A percentile compares a stretch with the other conserved stretches of the same genome.
These are phyloP conservation scores for Astragalus glycyphyllos DNA, from an alignment of 306 rosid species.

Conservation along the genomic window DNA sequence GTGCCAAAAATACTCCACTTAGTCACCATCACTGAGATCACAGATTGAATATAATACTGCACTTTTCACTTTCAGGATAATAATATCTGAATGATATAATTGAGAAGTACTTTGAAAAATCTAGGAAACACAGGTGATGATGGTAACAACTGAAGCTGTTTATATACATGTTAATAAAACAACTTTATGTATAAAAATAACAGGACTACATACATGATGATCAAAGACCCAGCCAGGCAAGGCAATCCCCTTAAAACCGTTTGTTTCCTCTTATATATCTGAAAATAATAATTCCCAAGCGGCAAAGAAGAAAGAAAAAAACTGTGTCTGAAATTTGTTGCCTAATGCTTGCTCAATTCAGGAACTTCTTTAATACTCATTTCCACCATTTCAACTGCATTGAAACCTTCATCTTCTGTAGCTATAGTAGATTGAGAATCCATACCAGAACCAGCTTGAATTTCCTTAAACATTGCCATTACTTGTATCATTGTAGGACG, in stretches of 20 bases:
- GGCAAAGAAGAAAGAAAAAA: slow-evolving; percentile 58
- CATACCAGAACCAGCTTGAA: slow-evolving; percentile 89
- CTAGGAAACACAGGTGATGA: slow-evolving; percentile 49
- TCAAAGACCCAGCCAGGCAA: slow-evolving; percentile 45
- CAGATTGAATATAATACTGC: slow-evolving; percentile 33
- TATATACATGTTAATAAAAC: slow-evolving; percentile 75
- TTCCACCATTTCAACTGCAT: slow-evolving; percentile 69
- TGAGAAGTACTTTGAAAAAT: slow-evolving; percentile 46
- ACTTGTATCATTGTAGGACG: slow-evolving; percentile 96
- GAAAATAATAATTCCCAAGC: slow-evolving; percentile 37
- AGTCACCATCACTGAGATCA: slow-evolving; percentile 58
- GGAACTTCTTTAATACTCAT: slow-evolving; percentile 93
- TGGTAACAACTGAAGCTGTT: slow-evolving; percentile 65
- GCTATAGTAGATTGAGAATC: slow-evolving; percentile 85
- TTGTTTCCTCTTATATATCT: slow-evolving; percentile 29
- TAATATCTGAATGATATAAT: slow-evolving; percentile 43
- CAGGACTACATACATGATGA: slow-evolving; percentile 86
- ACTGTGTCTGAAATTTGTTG: slow-evolving; percentile 19
- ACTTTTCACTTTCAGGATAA: slow-evolving; percentile 40
- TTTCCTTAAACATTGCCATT: slow-evolving; percentile 90
- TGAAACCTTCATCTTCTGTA: slow-evolving; percentile 63
- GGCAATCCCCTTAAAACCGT: slow-evolving; percentile 43
- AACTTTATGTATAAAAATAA: slow-evolving; percentile 72
- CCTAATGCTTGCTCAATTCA: slow-evolving; percentile 66
- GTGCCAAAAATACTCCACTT: slow-evolving; percentile 57